Evolutionary conservation across 768 basidiomycete species (phyloP), one percentile per base, ranked within the genome.

Genomic region (Pleurotus cornucopiae): DNA sequence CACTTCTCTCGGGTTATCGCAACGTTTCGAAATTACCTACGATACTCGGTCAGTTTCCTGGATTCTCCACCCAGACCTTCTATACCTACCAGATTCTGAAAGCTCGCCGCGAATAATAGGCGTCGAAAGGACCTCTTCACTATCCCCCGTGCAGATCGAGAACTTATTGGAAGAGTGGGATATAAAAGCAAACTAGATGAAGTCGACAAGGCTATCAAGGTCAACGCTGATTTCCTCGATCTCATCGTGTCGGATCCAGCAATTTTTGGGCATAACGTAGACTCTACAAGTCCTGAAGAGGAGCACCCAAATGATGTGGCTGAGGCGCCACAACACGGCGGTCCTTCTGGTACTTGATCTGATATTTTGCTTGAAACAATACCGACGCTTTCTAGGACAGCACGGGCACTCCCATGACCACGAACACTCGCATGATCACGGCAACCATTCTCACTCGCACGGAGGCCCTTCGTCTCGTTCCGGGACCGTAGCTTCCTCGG

Each of bases 201-300:
- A 23, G 87, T 91, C 11, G 94, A 98, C 70, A 73, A 81, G 6
- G 89, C 90, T 6, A 95, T 97, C 61, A 69, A 82, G 49, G 82
- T 75, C 49, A 97, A 96, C 63, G 86, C 90, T 1, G 75, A 86
- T 44, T 94, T 98, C 67, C 67, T 96, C 56, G 74, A 78, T 3
- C 73, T 80, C 58, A 86, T 96, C 60, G 84, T 91, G 9, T 84
- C 81, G 12, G 79, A 89, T 69, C 89, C 92, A 0, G 86, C 87
- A 62, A 91, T 96, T 23, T 95, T 94, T 62, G 86, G 82, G 13
- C 80, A 82, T 59, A 34, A 41, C n/a, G 11, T 25, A 41, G 34
- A 34, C 30, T 34, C 30, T 34, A 1, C 30, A 34, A 34, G 30
- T 4, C 2, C 20, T 53, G 80, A 75, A 14, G 48, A 73, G 13